phyloP scores from a whole-genome alignment of 192 early-diverging fungal species.

The Thamnidium elegans region DNA sequence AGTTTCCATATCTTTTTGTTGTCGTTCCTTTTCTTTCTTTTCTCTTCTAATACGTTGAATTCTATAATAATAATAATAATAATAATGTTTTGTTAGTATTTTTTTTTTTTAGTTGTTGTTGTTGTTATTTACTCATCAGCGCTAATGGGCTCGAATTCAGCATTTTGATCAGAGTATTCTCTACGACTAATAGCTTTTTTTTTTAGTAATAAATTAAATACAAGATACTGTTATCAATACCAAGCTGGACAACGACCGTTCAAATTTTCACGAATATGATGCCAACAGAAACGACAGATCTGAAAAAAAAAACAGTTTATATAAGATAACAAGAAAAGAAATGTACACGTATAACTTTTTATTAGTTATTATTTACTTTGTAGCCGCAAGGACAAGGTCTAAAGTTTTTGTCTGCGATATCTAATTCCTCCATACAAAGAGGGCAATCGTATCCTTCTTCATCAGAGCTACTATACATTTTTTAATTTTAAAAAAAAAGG shows the following conservation, averaged over 20 bases:
- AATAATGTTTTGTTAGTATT: slow-evolving; percentile 1
- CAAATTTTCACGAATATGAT: slow-evolving; percentile 91
- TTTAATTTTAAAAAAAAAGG: background rate
- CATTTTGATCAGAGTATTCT: slow-evolving; percentile 84
- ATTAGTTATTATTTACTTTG: slow-evolving; percentile 60
- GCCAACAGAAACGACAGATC: slow-evolving; percentile 98
- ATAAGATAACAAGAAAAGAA: background rate
- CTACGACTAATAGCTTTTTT: slow-evolving; percentile 56
- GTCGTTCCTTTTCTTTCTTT: slow-evolving; percentile 82
- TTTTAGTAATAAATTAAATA: background rate
- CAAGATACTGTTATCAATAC: slow-evolving; percentile 5
- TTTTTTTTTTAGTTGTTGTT: background rate
- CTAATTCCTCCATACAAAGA: slow-evolving; percentile 98
- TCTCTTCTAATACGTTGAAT: slow-evolving; percentile 70
- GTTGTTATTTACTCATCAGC: slow-evolving; percentile 67
- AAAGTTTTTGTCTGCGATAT: slow-evolving; percentile 93
- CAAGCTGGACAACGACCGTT: slow-evolving; percentile 95
- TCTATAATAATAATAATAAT: background rate
- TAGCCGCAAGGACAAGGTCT: slow-evolving; percentile 98
- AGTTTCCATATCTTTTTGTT: slow-evolving; percentile 86
- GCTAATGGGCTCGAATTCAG: slow-evolving; percentile 86
- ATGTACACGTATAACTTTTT: background rate
- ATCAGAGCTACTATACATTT: slow-evolving; percentile 44
- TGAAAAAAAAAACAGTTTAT: slow-evolving; percentile 30
- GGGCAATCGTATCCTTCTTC: slow-evolving; percentile 98